phyloP scores from a whole-genome alignment of 257 asterid species.

The Buddleja alternifolia region DNA sequence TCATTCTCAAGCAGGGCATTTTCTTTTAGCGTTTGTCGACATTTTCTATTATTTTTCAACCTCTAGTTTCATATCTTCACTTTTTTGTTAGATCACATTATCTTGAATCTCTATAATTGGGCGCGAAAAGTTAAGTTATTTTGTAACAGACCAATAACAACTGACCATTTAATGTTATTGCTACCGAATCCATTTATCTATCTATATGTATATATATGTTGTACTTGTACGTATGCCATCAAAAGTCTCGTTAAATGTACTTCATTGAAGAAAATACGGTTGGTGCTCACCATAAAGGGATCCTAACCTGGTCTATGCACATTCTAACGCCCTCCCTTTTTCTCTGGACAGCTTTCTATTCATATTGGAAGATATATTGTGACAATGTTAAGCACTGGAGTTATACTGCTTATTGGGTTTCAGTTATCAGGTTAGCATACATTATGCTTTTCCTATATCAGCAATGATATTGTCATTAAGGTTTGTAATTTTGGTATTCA shows the following conservation, averaged over 20 bases:
- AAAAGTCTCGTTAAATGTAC: neutral
- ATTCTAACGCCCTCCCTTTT: neutral
- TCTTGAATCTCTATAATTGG: neutral
- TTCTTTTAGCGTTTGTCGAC: neutral
- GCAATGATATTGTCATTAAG: neutral
- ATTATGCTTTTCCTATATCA: neutral
- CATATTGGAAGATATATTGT: constrained; percentile 85
- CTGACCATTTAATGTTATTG: neutral
- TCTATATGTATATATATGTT: too few relatives aligned
- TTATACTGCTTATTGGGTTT: constrained; percentile 75
- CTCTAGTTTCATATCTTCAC: neutral
- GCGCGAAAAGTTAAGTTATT: neutral
- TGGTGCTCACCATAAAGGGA: neutral
- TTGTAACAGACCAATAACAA: neutral
- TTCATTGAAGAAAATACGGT: neutral
- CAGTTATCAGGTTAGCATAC: constrained; percentile 84
- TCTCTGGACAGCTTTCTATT: constrained; percentile 59
- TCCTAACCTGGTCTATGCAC: neutral
- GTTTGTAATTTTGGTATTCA: neutral
- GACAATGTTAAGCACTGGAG: constrained; percentile 94
- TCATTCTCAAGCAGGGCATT: too few relatives aligned
- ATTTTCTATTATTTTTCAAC: neutral
- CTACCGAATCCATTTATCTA: too few relatives aligned
- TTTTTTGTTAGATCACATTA: neutral
- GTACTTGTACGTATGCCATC: neutral